A percentile compares a stretch with the other conserved stretches of the same genome.
Evolutionary conservation across 108 stramenopile species (phyloP).

Genomic region (Skeletonema menzelii): DNA sequence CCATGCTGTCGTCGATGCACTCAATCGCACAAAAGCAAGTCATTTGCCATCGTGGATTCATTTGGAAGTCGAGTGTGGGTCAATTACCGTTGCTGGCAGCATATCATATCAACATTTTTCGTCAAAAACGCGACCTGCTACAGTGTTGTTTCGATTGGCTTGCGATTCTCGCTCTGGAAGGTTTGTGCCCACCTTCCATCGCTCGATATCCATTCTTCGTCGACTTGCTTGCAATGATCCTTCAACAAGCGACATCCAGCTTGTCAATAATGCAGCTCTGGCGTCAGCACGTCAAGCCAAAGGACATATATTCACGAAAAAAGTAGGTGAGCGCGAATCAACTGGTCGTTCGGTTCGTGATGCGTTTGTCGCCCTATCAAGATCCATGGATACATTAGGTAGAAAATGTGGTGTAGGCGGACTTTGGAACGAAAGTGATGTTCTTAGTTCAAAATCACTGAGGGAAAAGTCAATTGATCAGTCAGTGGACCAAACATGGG

Average conservation of each 20-base stretch:
- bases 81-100: conserved; percentile 73
- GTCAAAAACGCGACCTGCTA: conserved; percentile 16
- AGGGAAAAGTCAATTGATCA: conserved; percentile 72
- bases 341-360: conserved; percentile 76
- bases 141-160: conserved; percentile 75
- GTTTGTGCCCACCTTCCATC: conserved; percentile 71
- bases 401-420: conserved; percentile 83
- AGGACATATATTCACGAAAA: conserved; percentile 25
- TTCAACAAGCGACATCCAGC: conserved; percentile 60
- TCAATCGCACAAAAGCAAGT: conserved; percentile 36
- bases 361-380: conserved; percentile 73
- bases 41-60: conserved; percentile 76
- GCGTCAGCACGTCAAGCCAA: conserved; percentile 20
- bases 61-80: conserved; percentile 70
- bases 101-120: conserved; percentile 43
- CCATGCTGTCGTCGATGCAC: conserved; percentile 65
- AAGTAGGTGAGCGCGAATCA: conserved; percentile 31
- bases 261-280: conserved; percentile 61
- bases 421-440: conserved; percentile 78
- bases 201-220: conserved; percentile 60
- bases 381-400: conserved; percentile 86
- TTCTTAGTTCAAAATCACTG: conserved; percentile 47
- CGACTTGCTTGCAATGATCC: conserved; percentile 75
- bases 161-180: conserved; percentile 83
- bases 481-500: conserved; percentile 70